Conservation (phyloP, 768 basidiomycete species). For the Trametes punicea region DNA sequence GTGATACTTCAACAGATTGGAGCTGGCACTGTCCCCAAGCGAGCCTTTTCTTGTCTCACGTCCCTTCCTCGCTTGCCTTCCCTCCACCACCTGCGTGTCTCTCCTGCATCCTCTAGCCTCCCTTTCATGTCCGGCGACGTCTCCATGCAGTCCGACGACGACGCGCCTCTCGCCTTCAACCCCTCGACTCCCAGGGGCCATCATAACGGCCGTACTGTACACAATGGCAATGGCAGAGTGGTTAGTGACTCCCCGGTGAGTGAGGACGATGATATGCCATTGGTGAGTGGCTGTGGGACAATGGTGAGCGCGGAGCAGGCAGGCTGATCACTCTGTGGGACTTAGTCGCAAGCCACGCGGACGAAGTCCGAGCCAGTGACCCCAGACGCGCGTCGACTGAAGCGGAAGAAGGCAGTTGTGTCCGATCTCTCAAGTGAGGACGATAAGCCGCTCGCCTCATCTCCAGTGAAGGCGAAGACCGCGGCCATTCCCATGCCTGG, state of each 20-base stretch:
- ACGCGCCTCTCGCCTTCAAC: conserved; percentile 48
- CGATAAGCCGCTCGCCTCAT: conserved; percentile 69
- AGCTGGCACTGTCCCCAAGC: conserved; percentile 20
- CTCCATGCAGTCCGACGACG: conserved; percentile 56
- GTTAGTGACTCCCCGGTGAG: conserved; percentile 51
- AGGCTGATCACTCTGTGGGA: conserved; percentile 22
- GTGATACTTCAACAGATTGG: conserved; percentile 37
- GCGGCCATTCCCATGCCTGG: conserved; percentile 41
- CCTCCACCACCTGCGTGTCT: conserved; percentile 24
- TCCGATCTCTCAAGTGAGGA: conserved; percentile 67
- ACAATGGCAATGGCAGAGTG: conserved; percentile 44
- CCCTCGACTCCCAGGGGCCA: conserved; percentile 29
- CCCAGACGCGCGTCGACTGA: conserved; percentile 34
- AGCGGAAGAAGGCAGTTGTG: conserved; percentile 58
- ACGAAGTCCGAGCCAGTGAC: conserved; percentile 41
- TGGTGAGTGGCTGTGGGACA: conserved; percentile 44
- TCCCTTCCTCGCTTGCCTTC: conserved; percentile 27
- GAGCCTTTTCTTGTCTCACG: conserved; percentile 22
- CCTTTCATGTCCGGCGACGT: conserved; percentile 44
- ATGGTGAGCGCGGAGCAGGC: not conserved
- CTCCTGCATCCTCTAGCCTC: conserved; percentile 14
- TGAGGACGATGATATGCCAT: conserved; percentile 68
- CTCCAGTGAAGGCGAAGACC: conserved; percentile 53
- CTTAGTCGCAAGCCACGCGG: conserved; percentile 53
- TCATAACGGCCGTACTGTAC: conserved; percentile 41